Evolutionary conservation across 1,284 basidiomycete species (phyloP), one percentile per base, ranked within the genome.

Genomic region (Grifola frondosa): DNA sequence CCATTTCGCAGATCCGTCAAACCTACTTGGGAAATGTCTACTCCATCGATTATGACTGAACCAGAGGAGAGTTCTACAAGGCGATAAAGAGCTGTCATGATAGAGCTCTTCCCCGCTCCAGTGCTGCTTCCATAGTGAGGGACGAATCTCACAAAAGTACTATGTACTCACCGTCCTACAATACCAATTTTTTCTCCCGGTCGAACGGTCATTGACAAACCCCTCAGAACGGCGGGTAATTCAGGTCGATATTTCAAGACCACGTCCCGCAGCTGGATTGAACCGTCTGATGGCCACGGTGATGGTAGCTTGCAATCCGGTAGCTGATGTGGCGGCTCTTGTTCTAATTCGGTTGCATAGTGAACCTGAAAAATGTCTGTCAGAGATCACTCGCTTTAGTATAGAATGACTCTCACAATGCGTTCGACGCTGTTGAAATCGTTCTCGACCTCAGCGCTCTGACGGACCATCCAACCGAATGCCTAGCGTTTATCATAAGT

Each of bases 381-480:
- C 16, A 32, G 10, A 1, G 5, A 10, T 20, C 1, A 26, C 16
- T 10, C 4, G n/a, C n/a, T 9, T 13, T n/a, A 33, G n/a, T 31
- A 23, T n/a, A 13, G 5, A 22, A 21, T 15, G 4, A 15, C 26
- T 48, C 52, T 35, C 24, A 60, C 68, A 23, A 93, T 74, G 33
- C 90, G 83, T 64, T 96, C 92, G 5, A 93, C 89, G 19, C 85
- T 84, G 62, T 93, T 93, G 87, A 95, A 93, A 64, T 94, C 80
- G 62, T 95, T 94, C 65, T 95, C 90, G 12, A 92, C 83, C 59
- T 93, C 88, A 4, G 88, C 88, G 38, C 77, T 75, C 62, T 94
- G 91, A 17, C 89, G 81, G 35, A 94, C 81, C 59, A 92, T 76
- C 87, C 83, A 91, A 12, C 85, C 83, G 57, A 94, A 92, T 1